Percentiles rank a stretch among this genome's conserved stretches.
Evolutionary conservation across 2,329 filamentous ascomycete species (phyloP).

Genomic region (Trichoderma oligosporum): DNA sequence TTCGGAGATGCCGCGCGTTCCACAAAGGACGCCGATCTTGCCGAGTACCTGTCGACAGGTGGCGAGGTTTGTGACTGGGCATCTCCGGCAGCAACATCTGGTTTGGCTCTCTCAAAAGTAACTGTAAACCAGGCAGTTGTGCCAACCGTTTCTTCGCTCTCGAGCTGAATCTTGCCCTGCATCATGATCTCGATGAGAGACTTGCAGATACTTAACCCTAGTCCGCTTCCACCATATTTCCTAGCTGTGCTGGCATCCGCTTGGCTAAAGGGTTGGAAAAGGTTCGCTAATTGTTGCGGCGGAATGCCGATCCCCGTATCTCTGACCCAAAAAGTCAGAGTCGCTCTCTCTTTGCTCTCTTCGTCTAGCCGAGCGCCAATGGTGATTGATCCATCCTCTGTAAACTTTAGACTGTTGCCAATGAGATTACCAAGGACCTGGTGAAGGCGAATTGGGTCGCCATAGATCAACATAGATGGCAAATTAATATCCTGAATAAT

Average conservation of each 20-base stretch:
- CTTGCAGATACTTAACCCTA: slow-evolving; percentile 92
- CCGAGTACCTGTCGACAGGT: slow-evolving; percentile 35
- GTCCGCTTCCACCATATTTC: slow-evolving; percentile 86
- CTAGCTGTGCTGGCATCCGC: slow-evolving; percentile 86
- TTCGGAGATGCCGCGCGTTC: slow-evolving; percentile 41
- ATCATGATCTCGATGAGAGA: slow-evolving; percentile 90
- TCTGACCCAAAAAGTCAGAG: slow-evolving; percentile 77
- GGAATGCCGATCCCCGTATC: slow-evolving; percentile 93
- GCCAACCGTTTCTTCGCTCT: slow-evolving; percentile 68
- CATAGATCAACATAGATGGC: slow-evolving; percentile 68
- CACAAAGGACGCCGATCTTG: slow-evolving; percentile 27
- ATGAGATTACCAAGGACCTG: slow-evolving; percentile 78
- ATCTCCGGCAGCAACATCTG: slow-evolving; percentile 56
- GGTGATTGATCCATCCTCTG: slow-evolving; percentile 78
- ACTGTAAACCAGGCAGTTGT: slow-evolving; percentile 76
- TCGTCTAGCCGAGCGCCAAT: slow-evolving; percentile 71
- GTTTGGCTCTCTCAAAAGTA: slow-evolving; percentile 75
- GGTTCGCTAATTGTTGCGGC: slow-evolving; percentile 72
- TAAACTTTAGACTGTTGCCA: slow-evolving; percentile 92
- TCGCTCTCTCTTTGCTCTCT: slow-evolving; percentile 66
- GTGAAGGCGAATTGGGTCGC: slow-evolving; percentile 63
- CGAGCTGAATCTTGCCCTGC: slow-evolving; percentile 77
- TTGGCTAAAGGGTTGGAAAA: slow-evolving; percentile 91
- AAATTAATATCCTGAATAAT: slow-evolving; percentile 68
- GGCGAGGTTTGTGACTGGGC: slow-evolving; percentile 39